Percentiles rank a stretch among this genome's conserved stretches.
These are phyloP conservation scores for Linum tenue DNA, from an alignment of 345 rosid species.

Conservation along the genomic window DNA sequence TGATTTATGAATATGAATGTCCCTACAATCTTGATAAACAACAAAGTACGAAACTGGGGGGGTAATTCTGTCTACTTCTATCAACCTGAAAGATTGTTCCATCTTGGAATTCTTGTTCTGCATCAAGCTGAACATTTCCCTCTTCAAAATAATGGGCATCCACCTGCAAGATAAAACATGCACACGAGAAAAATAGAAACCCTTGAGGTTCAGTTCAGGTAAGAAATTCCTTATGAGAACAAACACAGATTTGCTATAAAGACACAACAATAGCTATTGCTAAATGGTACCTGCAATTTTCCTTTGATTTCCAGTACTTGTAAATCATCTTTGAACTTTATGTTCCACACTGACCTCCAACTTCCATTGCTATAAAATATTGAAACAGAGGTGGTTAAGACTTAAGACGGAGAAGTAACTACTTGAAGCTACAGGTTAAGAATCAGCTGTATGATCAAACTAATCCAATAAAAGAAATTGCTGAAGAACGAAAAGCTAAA, in stretches of 20 bases:
- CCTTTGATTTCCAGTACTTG: slow-evolving; percentile 69
- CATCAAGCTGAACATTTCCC: slow-evolving; percentile 96
- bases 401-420: not conserved
- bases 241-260: not conserved
- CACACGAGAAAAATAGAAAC: not conserved
- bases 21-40: too few relatives aligned
- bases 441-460: not conserved
- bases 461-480: not conserved
- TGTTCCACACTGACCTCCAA: slow-evolving; percentile 88
- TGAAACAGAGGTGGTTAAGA: not conserved
- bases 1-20: not conserved
- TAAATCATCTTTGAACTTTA: slow-evolving; percentile 68
- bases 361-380: slow-evolving; percentile 58
- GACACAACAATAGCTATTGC: not conserved
- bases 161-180: slow-evolving; percentile 43
- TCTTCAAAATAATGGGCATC: slow-evolving; percentile 97
- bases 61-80: not conserved
- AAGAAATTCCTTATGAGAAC: not conserved
- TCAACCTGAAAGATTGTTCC: slow-evolving; percentile 77
- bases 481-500: not conserved
- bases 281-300: slow-evolving; percentile 56
- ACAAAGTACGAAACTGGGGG: too few relatives aligned
- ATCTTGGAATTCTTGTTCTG: slow-evolving; percentile 77
- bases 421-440: not conserved
- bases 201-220: not conserved